These are phyloP conservation scores for Malus fusca DNA, from an alignment of 306 rosid species.

Conservation along the genomic window DNA sequence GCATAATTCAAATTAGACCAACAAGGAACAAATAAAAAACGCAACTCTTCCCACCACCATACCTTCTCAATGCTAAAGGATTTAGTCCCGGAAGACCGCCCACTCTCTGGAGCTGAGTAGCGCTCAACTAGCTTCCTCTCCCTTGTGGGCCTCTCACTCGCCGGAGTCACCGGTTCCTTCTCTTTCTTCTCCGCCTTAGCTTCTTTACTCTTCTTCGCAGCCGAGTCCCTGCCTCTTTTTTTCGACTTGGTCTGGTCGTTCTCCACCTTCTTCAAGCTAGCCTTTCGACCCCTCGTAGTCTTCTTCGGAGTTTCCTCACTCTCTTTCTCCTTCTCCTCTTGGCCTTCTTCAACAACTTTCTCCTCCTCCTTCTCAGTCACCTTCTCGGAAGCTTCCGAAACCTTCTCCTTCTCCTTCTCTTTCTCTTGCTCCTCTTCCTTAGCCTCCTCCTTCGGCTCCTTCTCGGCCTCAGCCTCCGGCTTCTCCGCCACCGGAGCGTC, in stretches of 20 bases:
- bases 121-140: slow-evolving; percentile 86
- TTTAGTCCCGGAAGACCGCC: slow-evolving; percentile 50
- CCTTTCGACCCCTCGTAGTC: neutral
- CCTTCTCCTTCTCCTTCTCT: neutral
- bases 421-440: slow-evolving; percentile 1
- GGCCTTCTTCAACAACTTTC: neutral
- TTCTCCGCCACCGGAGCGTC: slow-evolving; percentile 28
- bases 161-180: slow-evolving; percentile 36
- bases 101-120: slow-evolving; percentile 46
- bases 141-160: slow-evolving; percentile 71
- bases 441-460: neutral
- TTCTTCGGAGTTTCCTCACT: slow-evolving; percentile 1
- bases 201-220: slow-evolving; percentile 5
- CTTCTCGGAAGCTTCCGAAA: slow-evolving; percentile 1
- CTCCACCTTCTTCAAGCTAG: neutral
- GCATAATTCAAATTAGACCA: neutral
- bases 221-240: slow-evolving; percentile 16
- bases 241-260: neutral
- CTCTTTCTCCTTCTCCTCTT: neutral
- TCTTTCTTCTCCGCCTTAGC: slow-evolving; percentile 5
- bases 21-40: neutral
- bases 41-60: neutral
- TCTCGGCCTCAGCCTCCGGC: neutral
- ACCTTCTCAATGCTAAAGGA: slow-evolving; percentile 76
- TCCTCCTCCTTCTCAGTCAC: neutral